phyloP scores from a whole-genome alignment of 352 stramenopile species.

The Phytophthora meadii region DNA sequence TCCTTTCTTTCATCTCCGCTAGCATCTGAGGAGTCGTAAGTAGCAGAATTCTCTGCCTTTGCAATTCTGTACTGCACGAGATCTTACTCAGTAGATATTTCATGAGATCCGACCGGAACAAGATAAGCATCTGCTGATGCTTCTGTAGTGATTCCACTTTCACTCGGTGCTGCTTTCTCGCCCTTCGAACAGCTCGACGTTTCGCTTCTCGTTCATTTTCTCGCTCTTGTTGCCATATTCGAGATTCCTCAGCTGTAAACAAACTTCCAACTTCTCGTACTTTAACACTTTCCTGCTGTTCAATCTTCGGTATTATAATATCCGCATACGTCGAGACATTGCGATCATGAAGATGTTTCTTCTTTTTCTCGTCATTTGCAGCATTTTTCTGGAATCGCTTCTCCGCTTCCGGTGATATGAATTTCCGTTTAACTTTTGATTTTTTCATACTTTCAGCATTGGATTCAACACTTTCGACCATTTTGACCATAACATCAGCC shows the following conservation, averaged over 20 bases:
- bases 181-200: slow-evolving; percentile 42
- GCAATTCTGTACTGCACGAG: slow-evolving; percentile 55
- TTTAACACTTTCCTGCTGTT: slow-evolving; percentile 23
- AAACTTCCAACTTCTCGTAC: slow-evolving; percentile 43
- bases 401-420: slow-evolving; percentile 61
- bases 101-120: slow-evolving; percentile 53
- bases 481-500: slow-evolving; percentile 47
- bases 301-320: slow-evolving; percentile 38
- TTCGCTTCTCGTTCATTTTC: slow-evolving; percentile 54
- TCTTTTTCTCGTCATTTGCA: slow-evolving; percentile 46
- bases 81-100: slow-evolving; percentile 59
- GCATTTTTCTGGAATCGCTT: slow-evolving; percentile 55
- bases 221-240: slow-evolving; percentile 51
- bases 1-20: slow-evolving; percentile 45
- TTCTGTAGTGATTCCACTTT: slow-evolving; percentile 47
- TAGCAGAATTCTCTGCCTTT: slow-evolving; percentile 65
- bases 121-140: slow-evolving; percentile 57
- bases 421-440: slow-evolving; percentile 38
- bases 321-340: slow-evolving; percentile 49
- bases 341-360: slow-evolving; percentile 45
- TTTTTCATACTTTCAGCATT: slow-evolving; percentile 34
- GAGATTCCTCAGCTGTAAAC: slow-evolving; percentile 60
- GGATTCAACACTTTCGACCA: slow-evolving; percentile 48
- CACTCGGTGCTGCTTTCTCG: slow-evolving; percentile 43
- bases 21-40: slow-evolving; percentile 58